Conservation (phyloP, 2,329 filamentous ascomycete genomes). For the Talaromyces atroroseus region DNA sequence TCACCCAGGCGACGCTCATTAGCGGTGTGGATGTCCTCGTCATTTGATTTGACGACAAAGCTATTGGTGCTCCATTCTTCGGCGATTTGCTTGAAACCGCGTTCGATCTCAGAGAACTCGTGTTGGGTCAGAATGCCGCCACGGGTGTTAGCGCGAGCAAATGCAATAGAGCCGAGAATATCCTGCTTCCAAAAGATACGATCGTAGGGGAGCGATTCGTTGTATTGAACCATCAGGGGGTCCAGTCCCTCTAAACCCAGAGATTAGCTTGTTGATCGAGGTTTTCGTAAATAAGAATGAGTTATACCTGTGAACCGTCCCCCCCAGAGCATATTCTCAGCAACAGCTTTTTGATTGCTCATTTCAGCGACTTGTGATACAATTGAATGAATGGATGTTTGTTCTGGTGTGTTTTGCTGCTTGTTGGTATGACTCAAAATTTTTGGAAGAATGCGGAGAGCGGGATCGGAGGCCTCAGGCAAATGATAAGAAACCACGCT, state of each 20-base stretch:
- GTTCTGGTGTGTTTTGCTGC: background rate
- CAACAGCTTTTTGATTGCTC: slow-evolving; percentile 33
- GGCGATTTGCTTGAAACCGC: slow-evolving; percentile 57
- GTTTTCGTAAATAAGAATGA: slow-evolving; percentile 11
- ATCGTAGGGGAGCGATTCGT: slow-evolving; percentile 75
- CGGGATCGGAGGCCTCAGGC: background rate
- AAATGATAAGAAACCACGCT: slow-evolving; percentile 6
- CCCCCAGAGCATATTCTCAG: slow-evolving; percentile 55
- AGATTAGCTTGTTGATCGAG: slow-evolving; percentile 27
- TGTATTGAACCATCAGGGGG: slow-evolving; percentile 81
- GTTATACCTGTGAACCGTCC: slow-evolving; percentile 54
- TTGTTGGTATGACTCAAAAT: slow-evolving; percentile 7
- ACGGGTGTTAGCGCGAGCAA: slow-evolving; percentile 72
- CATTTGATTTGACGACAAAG: slow-evolving; percentile 34
- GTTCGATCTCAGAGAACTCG: slow-evolving; percentile 70
- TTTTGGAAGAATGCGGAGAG: slow-evolving; percentile 6
- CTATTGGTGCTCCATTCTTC: slow-evolving; percentile 39
- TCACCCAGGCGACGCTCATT: slow-evolving; percentile 71
- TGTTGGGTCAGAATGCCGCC: slow-evolving; percentile 65
- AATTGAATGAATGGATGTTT: background rate
- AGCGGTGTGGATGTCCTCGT: slow-evolving; percentile 62
- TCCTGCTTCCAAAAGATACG: slow-evolving; percentile 72
- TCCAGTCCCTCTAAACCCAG: slow-evolving; percentile 60
- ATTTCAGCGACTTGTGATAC: slow-evolving; percentile 21
- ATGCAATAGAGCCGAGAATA: slow-evolving; percentile 74